Conservation (phyloP, 345 rosid species). For the Pseudoturritis turrita region DNA sequence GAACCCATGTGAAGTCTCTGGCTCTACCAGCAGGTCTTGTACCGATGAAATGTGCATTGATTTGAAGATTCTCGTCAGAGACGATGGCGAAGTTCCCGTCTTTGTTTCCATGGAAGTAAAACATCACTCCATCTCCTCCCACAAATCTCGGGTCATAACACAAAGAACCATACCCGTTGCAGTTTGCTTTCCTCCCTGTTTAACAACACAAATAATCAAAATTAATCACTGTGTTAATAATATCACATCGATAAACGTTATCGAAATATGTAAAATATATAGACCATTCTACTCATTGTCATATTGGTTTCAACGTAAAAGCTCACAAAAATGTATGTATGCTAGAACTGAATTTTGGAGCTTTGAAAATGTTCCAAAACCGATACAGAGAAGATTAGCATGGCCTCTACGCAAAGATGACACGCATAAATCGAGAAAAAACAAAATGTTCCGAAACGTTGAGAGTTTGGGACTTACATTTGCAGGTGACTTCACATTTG, state of each 20-base stretch:
- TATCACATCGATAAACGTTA: background rate
- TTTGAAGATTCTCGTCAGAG: slow-evolving; percentile 58
- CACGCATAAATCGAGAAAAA: too few species aligned
- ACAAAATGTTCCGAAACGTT: background rate
- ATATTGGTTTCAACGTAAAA: too few species aligned
- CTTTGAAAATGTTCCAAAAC: background rate
- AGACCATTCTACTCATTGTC: too few species aligned
- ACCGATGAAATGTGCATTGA: slow-evolving; percentile 68
- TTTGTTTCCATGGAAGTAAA: slow-evolving; percentile 68
- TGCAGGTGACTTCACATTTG: slow-evolving; percentile 83
- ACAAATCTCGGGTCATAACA: slow-evolving; percentile 80
- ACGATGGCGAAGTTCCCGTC: slow-evolving; percentile 67
- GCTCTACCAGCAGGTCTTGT: slow-evolving; percentile 52
- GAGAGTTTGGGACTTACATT: slow-evolving; percentile 43
- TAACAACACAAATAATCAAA: background rate
- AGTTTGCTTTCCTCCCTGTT: slow-evolving; percentile 50
- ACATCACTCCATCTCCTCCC: slow-evolving; percentile 80
- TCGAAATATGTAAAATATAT: background rate
- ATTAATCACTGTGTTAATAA: background rate
- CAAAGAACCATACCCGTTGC: slow-evolving; percentile 54
- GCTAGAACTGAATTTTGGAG: background rate
- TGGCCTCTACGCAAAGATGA: too few species aligned
- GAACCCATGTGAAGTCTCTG: slow-evolving; percentile 74
- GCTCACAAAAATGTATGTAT: too few species aligned
- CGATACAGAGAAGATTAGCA: too few species aligned